Conservation (phyloP, 2,329 filamentous ascomycete genomes). For the Phyllosticta citrichinensis region DNA sequence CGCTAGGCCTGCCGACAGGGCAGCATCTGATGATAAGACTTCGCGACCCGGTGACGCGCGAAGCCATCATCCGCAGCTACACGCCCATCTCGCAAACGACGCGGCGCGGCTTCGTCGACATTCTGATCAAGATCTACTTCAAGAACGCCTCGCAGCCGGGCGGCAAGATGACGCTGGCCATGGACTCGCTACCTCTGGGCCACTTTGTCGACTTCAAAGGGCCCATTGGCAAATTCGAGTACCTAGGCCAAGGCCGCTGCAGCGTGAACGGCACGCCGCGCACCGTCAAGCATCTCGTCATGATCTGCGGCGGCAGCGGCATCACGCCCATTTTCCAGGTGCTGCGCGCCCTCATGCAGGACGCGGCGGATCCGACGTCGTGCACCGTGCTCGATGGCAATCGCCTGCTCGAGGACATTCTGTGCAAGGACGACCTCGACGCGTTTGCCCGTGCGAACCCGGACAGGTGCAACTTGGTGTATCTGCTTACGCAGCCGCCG, state of each 20-base stretch:
- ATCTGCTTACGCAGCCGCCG: slow-evolving; percentile 57
- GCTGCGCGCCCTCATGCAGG: slow-evolving; percentile 59
- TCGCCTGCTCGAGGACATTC: slow-evolving; percentile 66
- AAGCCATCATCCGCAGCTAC: slow-evolving; percentile 75
- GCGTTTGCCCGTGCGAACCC: slow-evolving; percentile 43
- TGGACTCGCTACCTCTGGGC: slow-evolving; percentile 63
- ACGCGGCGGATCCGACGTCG: slow-evolving; percentile 51
- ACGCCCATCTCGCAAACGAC: slow-evolving; percentile 65
- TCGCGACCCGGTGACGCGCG: slow-evolving; percentile 57
- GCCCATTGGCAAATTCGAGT: slow-evolving; percentile 77
- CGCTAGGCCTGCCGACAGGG: slow-evolving; percentile 67
- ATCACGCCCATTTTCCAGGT: slow-evolving; percentile 90
- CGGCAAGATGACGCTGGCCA: slow-evolving; percentile 71
- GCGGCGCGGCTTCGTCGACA: slow-evolving; percentile 54
- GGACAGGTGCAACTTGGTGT: slow-evolving; percentile 52
- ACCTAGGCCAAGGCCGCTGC: slow-evolving; percentile 58
- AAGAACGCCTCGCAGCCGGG: slow-evolving; percentile 47
- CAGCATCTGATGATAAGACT: slow-evolving; percentile 82
- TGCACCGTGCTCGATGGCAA: slow-evolving; percentile 76
- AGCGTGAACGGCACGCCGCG: slow-evolving; percentile 48
- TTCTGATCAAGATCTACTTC: slow-evolving; percentile 77
- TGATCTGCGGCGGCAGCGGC: slow-evolving; percentile 83
- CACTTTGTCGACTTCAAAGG: slow-evolving; percentile 77
- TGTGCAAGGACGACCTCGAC: slow-evolving; percentile 67
- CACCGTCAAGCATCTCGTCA: slow-evolving; percentile 58